Base-by-base conservation (phyloP, 106 monocot species). In the Narthecium ossifragum region DNA sequence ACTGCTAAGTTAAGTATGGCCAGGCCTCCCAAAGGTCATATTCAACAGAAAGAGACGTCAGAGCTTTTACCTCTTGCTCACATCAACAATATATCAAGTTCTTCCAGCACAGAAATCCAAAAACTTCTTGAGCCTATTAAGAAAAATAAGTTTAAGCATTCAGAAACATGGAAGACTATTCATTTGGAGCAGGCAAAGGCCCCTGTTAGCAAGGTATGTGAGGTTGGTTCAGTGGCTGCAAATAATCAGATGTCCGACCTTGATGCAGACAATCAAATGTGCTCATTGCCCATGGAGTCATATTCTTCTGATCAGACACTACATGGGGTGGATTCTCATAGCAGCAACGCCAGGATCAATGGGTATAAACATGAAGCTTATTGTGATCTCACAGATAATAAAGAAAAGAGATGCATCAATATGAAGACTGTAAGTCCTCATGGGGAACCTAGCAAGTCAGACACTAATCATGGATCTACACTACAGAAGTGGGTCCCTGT, bases 401-500 rank as follows among this genome's bases (percentile, higher is more conserved):
- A 62, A 31, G 39, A 52, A n/a, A 14, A 45, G 2, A 46, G 43
- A 39, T 53, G 43, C 33, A 55, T 29, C 14, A 66, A 46, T 6
- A 23, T 31, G n/a, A 43, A 61, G 8, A 28, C 7, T 26, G 70
- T 57, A 60, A 41, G 31, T 70, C 41, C 26, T 46, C 49, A 46
- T 36, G 21, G 50, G 51, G 67, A 79, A 65, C 21, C 37, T 57
- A 46, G 38, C 45, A 64, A 49, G 34, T 25, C 45, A 37, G 28
- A 53, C 10, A 34, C 31, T 28, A 41, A 21, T 54, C 28, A 36
- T 58, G 49, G 49, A 31, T 22, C 64, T 65, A 21, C 36, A 34
- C 39, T 62, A 32, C 72, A 76, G 47, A 76, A 77, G 63, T 83
- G 76, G 67, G 55, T 76, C 32, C 70, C 88, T 53, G 63, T 74